Conservation (phyloP, 2,329 filamentous ascomycete species). For the Huntiella abstrusa region DNA sequence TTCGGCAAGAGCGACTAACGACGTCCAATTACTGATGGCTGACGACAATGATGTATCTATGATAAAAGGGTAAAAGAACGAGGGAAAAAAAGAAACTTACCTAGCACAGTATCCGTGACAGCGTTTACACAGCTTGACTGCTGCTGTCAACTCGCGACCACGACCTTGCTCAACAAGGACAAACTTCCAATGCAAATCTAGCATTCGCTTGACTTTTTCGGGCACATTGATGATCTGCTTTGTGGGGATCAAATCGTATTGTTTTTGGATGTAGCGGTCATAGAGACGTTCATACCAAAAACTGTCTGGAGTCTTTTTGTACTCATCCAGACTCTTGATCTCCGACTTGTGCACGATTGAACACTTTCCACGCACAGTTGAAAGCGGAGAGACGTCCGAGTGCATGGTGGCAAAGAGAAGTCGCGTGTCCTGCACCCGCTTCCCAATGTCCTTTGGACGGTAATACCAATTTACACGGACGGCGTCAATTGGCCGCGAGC, state of each 20-base stretch:
- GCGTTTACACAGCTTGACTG: slow-evolving; percentile 88
- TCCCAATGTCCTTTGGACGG: slow-evolving; percentile 83
- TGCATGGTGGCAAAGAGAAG: slow-evolving; percentile 96
- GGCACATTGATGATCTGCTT: slow-evolving; percentile 90
- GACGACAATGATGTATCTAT: neutral
- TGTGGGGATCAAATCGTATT: slow-evolving; percentile 92
- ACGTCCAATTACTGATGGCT: neutral
- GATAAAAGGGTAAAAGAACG: slow-evolving; percentile 3
- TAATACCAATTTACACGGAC: slow-evolving; percentile 98
- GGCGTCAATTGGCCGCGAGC: slow-evolving; percentile 56
- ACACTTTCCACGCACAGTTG: slow-evolving; percentile 84
- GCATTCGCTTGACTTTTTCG: slow-evolving; percentile 79
- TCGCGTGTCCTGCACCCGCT: slow-evolving; percentile 77
- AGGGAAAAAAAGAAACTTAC: slow-evolving; percentile 27
- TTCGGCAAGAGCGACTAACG: too few relatives aligned
- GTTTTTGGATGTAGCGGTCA: slow-evolving; percentile 93
- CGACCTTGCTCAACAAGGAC: slow-evolving; percentile 86
- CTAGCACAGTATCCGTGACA: slow-evolving; percentile 82
- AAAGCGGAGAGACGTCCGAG: slow-evolving; percentile 84
- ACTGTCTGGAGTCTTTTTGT: slow-evolving; percentile 64
- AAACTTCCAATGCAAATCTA: slow-evolving; percentile 93
- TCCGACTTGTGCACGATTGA: slow-evolving; percentile 76
- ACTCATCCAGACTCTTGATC: slow-evolving; percentile 63
- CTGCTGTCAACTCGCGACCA: slow-evolving; percentile 87
- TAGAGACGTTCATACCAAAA: slow-evolving; percentile 98